Evolutionary conservation across 140 eudicot genomes (phyloP), one percentile per base, ranked within the genome.

Genomic region (Anethum foeniculum): DNA sequence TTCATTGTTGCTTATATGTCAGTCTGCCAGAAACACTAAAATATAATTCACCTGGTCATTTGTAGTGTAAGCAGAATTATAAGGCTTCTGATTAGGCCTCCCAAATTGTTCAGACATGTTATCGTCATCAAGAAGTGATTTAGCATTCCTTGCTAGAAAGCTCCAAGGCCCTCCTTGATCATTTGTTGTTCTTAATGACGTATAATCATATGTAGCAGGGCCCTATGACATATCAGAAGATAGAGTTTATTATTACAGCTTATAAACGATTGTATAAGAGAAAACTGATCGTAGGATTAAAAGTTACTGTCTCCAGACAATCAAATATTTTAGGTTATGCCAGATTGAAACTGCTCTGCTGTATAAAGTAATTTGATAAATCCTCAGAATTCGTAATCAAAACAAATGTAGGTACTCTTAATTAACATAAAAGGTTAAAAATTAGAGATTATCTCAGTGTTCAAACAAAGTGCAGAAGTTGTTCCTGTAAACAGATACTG

Each of bases 81-180:
- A 80, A 64, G 83, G 65, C 60, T 77, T 64, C 47, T 80, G 88
- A 9, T 71, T 79, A 16, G 85, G 80, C 32, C 81, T 12, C 27
- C 46, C 86, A 74, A 74, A 68, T 21, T 80, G 85, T 48, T 79
- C 68, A 68, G 87, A 80, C 48, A 34, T 30, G 65, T 81, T 48
- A 46, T 91, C 92, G 21, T 91, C 92, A 3, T 93, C 96, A 13
- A 91, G 91, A 79, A 91, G 85, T 8, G 91, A 82, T 86, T 91
- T 93, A 48, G 96, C 96, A 79, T 93, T 88, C 87, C 92, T 90
- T 4, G 96, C 93, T n/a, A 93, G 80, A 83, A 90, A 84, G 3
- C 96, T 90, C 98, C 97, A 93, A 78, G 91, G 85, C n/a, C 97
- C 91, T 72, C 89, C 73, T 79, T 15, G 74, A 67, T 93, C 97